These are phyloP conservation scores for Platanthera zijinensis DNA, from an alignment of 106 monocot genomes.

Conservation along the genomic window DNA sequence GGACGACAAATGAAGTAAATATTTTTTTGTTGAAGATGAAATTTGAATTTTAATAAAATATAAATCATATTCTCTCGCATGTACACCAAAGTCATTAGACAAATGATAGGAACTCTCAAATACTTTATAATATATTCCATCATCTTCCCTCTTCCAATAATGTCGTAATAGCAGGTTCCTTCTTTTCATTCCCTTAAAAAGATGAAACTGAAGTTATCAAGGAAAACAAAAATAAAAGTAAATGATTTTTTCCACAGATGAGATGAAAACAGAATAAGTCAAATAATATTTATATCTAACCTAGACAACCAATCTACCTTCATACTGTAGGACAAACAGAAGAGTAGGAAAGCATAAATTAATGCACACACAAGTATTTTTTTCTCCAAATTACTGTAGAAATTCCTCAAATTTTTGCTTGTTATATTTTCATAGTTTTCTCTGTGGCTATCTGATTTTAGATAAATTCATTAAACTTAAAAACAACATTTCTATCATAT, in stretches of 20 bases:
- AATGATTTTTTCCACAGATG: neutral
- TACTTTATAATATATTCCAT: constrained; percentile 87
- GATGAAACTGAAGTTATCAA: no score
- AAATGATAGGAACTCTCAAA: neutral
- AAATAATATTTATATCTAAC: constrained; percentile 33
- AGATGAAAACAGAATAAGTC: constrained; percentile 1
- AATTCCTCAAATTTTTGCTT: no score
- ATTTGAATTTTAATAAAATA: no score
- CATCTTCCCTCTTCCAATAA: constrained; percentile 98
- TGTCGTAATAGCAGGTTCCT: constrained; percentile 80
- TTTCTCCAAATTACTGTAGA: no score
- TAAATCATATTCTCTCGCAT: no score
- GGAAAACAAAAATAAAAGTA: neutral
- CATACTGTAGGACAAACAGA: constrained; percentile 5
- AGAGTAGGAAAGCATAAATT: neutral
- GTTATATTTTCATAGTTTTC: no score
- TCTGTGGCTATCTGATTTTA: no score
- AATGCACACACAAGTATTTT: constrained; percentile 4
- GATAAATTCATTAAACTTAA: no score
- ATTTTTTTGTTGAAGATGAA: no score
- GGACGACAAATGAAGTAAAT: no score
- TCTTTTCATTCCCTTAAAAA: constrained; percentile 83
- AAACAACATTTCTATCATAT: no score
- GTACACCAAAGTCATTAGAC: neutral
- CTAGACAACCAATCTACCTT: constrained; percentile 80